Percentiles rank a stretch among this genome's conserved stretches.
phyloP scores from a whole-genome alignment of 2,329 filamentous ascomycete genomes.

The Pseudogymnoascus sp. region DNA sequence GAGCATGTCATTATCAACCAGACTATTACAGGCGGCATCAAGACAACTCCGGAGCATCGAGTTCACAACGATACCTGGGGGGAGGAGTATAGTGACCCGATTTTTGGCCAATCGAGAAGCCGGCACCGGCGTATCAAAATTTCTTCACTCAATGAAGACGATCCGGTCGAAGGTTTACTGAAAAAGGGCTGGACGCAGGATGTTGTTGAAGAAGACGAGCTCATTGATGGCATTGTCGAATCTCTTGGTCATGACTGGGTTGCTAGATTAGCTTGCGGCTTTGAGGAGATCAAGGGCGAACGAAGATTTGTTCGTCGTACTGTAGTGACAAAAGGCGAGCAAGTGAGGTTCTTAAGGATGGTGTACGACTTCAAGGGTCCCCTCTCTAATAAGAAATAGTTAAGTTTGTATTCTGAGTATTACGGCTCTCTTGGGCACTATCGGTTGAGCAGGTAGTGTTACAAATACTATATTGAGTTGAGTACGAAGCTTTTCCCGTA shows the following conservation, averaged over 20 bases:
- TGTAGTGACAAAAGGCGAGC: background rate
- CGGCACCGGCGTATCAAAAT: background rate
- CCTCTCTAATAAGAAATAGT: background rate
- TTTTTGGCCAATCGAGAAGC: slow-evolving; percentile 1
- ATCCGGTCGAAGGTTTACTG: background rate
- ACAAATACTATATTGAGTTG: no score
- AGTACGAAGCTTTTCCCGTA: no score
- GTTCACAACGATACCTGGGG: background rate
- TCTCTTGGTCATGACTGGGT: background rate
- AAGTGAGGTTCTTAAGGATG: background rate
- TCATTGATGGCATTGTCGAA: background rate
- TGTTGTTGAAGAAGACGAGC: background rate
- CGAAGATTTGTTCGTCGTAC: background rate
- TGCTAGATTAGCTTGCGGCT: background rate
- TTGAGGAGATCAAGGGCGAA: background rate
- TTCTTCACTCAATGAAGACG: background rate
- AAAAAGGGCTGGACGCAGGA: background rate
- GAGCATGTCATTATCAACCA: background rate
- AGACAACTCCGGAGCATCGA: background rate
- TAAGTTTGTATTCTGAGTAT: background rate
- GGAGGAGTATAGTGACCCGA: background rate
- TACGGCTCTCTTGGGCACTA: no score
- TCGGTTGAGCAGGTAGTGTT: no score
- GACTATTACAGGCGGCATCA: background rate
- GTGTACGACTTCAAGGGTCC: background rate